phyloP scores from a whole-genome alignment of 768 basidiomycete genomes.

The Lactarius hatsudake region DNA sequence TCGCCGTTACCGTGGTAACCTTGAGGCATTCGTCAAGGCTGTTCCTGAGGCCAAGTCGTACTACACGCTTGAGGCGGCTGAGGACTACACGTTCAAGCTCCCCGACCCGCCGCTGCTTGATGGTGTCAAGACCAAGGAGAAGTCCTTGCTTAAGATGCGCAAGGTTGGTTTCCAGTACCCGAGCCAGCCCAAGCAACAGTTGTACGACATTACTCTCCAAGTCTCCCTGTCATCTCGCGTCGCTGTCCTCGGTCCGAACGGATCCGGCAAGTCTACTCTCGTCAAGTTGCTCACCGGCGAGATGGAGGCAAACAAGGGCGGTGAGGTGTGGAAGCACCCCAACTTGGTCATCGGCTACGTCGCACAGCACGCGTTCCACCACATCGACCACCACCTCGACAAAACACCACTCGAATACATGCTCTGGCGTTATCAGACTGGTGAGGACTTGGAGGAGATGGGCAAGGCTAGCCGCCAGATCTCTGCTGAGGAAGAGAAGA shows the following conservation, averaged over 20 bases:
- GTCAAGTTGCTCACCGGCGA: slow-evolving; percentile 97
- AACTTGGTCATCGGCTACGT: slow-evolving; percentile 99
- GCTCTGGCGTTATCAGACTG: slow-evolving; percentile 99
- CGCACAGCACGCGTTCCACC: slow-evolving; percentile 99
- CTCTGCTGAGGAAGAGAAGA: slow-evolving; percentile 80
- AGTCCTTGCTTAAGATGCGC: slow-evolving; percentile 95
- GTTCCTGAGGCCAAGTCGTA: slow-evolving; percentile 98
- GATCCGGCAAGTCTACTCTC: slow-evolving; percentile 96
- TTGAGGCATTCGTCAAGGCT: slow-evolving; percentile 88
- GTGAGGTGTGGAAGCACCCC: slow-evolving; percentile 99
- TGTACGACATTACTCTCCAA: slow-evolving; percentile 94
- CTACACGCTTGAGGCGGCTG: slow-evolving; percentile 92
- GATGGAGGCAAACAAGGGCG: slow-evolving; percentile 93
- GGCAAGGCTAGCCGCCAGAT: slow-evolving; percentile 87
- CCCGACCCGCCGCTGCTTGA: slow-evolving; percentile 96
- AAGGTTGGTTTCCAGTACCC: slow-evolving; percentile 98
- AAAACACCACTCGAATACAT: slow-evolving; percentile 99
- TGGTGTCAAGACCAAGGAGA: slow-evolving; percentile 99
- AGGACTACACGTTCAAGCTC: slow-evolving; percentile 99
- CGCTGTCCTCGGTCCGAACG: slow-evolving; percentile 97
- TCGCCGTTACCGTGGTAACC: slow-evolving; percentile 91
- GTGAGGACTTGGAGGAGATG: slow-evolving; percentile 97
- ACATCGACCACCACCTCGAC: slow-evolving; percentile 97
- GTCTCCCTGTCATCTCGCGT: slow-evolving; percentile 98
- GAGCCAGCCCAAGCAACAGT: slow-evolving; percentile 77